phyloP scores from a whole-genome alignment of 2,329 filamentous ascomycete genomes.

The Verruconis gallopava region DNA sequence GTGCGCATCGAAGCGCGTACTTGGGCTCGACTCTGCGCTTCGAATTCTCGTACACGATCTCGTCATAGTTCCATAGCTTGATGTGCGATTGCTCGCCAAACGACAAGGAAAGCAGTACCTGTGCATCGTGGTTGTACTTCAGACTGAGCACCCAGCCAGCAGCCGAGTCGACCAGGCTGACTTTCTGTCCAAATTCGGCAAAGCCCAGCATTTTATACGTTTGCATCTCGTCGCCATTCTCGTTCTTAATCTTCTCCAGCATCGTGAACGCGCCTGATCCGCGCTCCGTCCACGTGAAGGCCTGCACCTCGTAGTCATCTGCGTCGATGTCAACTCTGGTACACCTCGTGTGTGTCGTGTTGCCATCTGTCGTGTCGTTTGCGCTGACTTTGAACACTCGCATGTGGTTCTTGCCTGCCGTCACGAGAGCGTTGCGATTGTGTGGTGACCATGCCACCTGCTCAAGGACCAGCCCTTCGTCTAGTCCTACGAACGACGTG shows the following conservation, averaged over 20 bases:
- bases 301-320: conserved; percentile 6
- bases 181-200: conserved; percentile 5
- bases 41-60: conserved; percentile 1
- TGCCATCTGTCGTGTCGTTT: background rate
- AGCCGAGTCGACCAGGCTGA: conserved; percentile 4
- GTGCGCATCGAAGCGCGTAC: conserved; percentile 1
- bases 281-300: conserved; percentile 7
- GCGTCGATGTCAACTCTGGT: background rate
- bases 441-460: conserved; percentile 6
- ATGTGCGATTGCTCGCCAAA: conserved; percentile 22
- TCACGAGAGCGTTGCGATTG: conserved; percentile 3
- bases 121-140: conserved; percentile 10
- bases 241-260: background rate
- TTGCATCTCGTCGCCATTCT: conserved; percentile 2
- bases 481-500: conserved; percentile 3
- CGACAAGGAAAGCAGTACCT: conserved; percentile 15
- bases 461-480: conserved; percentile 3
- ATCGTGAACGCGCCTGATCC: conserved; percentile 4
- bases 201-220: conserved; percentile 5
- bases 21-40: conserved; percentile 3
- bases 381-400: conserved; percentile 5
- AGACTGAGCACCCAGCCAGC: conserved; percentile 5
- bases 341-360: background rate
- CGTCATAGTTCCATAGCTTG: conserved; percentile 22
- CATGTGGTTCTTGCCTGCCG: conserved; percentile 7